A percentile compares a stretch with the other conserved stretches of the same genome.
Evolutionary conservation across 2,329 filamentous ascomycete genomes (phyloP).

Genomic region (Colletotrichum sp.): DNA sequence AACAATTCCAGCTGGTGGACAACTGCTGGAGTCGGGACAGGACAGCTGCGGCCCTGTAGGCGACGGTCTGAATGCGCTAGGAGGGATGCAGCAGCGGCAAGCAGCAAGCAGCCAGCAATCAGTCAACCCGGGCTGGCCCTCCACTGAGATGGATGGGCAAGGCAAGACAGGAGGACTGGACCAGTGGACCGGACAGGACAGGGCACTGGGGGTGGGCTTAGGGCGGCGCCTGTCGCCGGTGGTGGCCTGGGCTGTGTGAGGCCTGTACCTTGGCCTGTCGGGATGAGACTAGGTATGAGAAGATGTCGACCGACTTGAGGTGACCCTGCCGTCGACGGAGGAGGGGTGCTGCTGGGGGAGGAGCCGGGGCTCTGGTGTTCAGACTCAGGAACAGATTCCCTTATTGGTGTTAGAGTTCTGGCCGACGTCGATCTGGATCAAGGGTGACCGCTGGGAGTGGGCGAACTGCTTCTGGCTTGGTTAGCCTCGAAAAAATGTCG

Average conservation of each 20-base stretch:
- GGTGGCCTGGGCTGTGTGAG: background rate
- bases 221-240: background rate
- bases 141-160: background rate
- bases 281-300: background rate
- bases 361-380: background rate
- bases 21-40: background rate
- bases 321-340: background rate
- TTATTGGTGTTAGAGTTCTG: constrained; percentile 22
- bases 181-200: background rate
- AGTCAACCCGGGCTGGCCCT: background rate
- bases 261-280: background rate
- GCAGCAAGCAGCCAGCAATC: background rate
- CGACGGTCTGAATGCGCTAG: background rate
- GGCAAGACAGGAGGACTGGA: background rate
- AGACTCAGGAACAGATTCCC: constrained; percentile 15
- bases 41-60: background rate
- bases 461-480: constrained; percentile 17
- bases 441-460: constrained; percentile 13
- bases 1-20: background rate
- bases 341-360: background rate
- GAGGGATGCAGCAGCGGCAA: background rate
- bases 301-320: background rate
- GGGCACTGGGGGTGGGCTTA: background rate
- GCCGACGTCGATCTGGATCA: constrained; percentile 19
- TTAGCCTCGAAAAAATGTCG: constrained; percentile 13